Evolutionary conservation across 176 grass and related monocot species (phyloP).

Genomic region (Pontederia crassipes): DNA sequence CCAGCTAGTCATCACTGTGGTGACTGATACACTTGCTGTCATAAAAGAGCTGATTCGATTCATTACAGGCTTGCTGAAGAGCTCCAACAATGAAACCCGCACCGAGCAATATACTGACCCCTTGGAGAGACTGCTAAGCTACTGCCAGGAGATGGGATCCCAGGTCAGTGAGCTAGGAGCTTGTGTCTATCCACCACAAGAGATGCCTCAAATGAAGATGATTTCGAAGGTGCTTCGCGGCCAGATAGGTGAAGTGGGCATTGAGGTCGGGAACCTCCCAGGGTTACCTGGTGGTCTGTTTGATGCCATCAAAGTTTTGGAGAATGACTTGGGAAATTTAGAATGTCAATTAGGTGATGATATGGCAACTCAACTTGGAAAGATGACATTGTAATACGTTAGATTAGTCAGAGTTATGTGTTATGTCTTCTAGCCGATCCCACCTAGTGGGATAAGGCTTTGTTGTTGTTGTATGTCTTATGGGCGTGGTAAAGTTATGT

Average conservation of each 20-base stretch:
- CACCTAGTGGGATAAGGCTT: no score
- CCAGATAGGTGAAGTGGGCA: conserved; percentile 25
- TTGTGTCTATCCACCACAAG: conserved; percentile 69
- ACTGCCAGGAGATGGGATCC: conserved; percentile 51
- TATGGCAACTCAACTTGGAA: conserved; percentile 32
- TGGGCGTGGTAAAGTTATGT: no score
- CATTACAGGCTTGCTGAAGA: conserved; percentile 63
- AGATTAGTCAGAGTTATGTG: no score
- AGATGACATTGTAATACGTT: conserved; percentile 23
- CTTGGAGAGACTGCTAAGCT: conserved; percentile 63
- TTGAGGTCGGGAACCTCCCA: conserved; percentile 40
- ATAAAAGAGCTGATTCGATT: conserved; percentile 84
- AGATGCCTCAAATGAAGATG: conserved; percentile 47
- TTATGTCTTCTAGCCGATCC: no score
- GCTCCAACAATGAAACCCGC: conserved; percentile 15
- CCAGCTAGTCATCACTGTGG: conserved; percentile 38
- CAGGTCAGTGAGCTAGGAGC: conserved; percentile 76
- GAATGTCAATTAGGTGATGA: conserved; percentile 40
- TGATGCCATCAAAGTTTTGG: conserved; percentile 38
- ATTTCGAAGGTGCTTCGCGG: conserved; percentile 22
- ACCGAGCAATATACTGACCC: conserved; percentile 51
- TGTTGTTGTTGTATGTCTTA: no score
- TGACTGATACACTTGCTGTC: conserved; percentile 41
- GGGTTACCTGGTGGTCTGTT: conserved; percentile 28
- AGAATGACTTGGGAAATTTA: conserved; percentile 46